A percentile compares a stretch with the other conserved stretches of the same genome.
Evolutionary conservation across 371 early-diverging fungal genomes (phyloP).

Genomic region (Mucor indicus): DNA sequence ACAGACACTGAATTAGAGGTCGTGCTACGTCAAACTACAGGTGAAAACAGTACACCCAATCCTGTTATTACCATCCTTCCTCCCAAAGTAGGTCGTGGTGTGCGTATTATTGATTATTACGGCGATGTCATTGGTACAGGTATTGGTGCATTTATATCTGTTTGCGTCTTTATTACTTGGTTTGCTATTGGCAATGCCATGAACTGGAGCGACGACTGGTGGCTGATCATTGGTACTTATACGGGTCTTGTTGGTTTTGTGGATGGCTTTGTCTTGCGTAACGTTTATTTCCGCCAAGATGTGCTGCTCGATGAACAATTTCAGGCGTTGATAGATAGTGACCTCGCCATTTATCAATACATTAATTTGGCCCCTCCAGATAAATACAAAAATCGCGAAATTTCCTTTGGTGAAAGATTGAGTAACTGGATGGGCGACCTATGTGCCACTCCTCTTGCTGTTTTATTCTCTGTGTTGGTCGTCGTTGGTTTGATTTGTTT

Average conservation of each 20-base stretch:
- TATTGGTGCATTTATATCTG: constrained; percentile 7
- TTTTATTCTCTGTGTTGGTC: constrained; percentile 2
- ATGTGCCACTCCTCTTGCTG: constrained; percentile 8
- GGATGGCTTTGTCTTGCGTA: constrained; percentile 22
- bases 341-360: constrained; percentile 7
- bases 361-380: constrained; percentile 9
- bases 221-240: constrained; percentile 24
- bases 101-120: constrained; percentile 22
- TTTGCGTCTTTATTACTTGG: constrained; percentile 13
- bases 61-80: constrained; percentile 9
- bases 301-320: constrained; percentile 12
- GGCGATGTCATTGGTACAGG: constrained; percentile 24
- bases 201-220: constrained; percentile 16
- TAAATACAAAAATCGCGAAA: neutral
- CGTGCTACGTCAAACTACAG: constrained; percentile 1
- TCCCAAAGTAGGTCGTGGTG: constrained; percentile 1
- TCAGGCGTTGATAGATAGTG: constrained; percentile 1
- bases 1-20: constrained; percentile 10
- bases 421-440: constrained; percentile 14
- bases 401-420: neutral
- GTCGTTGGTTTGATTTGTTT: constrained; percentile 12
- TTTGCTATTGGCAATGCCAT: constrained; percentile 7
- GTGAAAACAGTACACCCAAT: constrained; percentile 13
- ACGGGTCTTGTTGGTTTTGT: constrained; percentile 23
- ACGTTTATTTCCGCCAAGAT: constrained; percentile 20